A percentile compares a stretch with the other conserved stretches of the same genome.
Conservation (phyloP, 1,139 yeast species). For the Spathaspora jeffriesii region DNA sequence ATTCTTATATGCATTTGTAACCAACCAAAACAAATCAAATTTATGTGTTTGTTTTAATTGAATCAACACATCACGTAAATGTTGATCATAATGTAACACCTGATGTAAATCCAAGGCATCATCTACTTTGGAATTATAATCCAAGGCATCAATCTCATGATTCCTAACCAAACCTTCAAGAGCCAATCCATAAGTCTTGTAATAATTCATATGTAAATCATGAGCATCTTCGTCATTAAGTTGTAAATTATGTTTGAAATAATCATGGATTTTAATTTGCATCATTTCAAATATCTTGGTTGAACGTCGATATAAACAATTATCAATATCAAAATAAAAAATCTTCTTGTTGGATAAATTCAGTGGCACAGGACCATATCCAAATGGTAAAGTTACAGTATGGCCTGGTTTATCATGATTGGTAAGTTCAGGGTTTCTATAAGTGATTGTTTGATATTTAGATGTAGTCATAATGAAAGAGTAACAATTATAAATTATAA, state of each 20-base stretch:
- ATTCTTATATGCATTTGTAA: slow-evolving; percentile 91
- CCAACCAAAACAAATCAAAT: slow-evolving; percentile 66
- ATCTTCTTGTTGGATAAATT: slow-evolving; percentile 39
- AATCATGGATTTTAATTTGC: slow-evolving; percentile 83
- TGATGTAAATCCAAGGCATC: slow-evolving; percentile 86
- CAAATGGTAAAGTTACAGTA: slow-evolving; percentile 40
- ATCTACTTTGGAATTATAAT: slow-evolving; percentile 85
- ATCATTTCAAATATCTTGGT: slow-evolving; percentile 81
- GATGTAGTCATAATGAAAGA: slow-evolving; percentile 7
- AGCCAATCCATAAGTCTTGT: slow-evolving; percentile 87
- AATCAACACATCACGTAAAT: slow-evolving; percentile 52
- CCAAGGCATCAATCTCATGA: slow-evolving; percentile 84
- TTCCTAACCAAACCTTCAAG: slow-evolving; percentile 82
- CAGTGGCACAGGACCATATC: slow-evolving; percentile 47
- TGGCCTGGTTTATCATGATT: slow-evolving; percentile 27
- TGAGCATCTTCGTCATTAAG: slow-evolving; percentile 78
- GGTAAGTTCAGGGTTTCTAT: slow-evolving; percentile 24
- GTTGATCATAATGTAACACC: slow-evolving; percentile 62
- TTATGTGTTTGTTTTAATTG: slow-evolving; percentile 38
- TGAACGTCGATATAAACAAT: slow-evolving; percentile 78
- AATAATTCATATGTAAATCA: slow-evolving; percentile 69
- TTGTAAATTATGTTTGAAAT: slow-evolving; percentile 64
- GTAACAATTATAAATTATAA: no score
- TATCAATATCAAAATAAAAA: slow-evolving; percentile 91
- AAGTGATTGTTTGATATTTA: slow-evolving; percentile 12